Percentiles rank a stretch among this genome's conserved stretches.
Conservation (phyloP, 495 filamentous ascomycete species). For the Symbiotaphrina buchneri region DNA sequence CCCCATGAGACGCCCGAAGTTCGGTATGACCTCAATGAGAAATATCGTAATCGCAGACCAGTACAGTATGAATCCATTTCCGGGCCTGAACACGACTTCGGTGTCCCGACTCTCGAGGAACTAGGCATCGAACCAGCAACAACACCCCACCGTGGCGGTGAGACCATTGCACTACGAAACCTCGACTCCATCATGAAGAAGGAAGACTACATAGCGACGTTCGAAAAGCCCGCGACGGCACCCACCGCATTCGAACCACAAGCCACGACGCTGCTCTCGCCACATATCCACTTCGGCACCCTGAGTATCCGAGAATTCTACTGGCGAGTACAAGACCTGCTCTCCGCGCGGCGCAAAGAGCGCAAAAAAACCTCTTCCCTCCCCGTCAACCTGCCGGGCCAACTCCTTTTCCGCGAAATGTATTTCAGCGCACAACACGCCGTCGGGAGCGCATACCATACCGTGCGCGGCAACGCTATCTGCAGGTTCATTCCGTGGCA, state of each 20-base stretch:
- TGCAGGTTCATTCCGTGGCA: conserved; percentile 53
- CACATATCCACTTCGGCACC: conserved; percentile 47
- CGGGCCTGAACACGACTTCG: conserved; percentile 37
- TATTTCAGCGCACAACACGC: conserved; percentile 50
- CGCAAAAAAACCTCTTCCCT: conserved; percentile 24
- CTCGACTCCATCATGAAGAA: conserved; percentile 28
- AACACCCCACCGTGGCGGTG: conserved; percentile 38
- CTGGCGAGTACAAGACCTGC: conserved; percentile 34
- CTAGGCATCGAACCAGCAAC: conserved; percentile 33
- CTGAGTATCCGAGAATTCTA: conserved; percentile 41
- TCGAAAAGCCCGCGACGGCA: conserved; percentile 47
- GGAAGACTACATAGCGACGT: conserved; percentile 38
- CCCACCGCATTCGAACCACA: conserved; percentile 45
- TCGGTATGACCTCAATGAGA: conserved; percentile 29
- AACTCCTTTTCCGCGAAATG: conserved; percentile 54
- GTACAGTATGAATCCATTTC: conserved; percentile 29
- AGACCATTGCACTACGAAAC: conserved; percentile 27
- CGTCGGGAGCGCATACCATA: conserved; percentile 30
- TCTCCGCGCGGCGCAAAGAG: conserved; percentile 15
- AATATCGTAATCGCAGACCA: conserved; percentile 20
- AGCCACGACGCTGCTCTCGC: conserved; percentile 43
- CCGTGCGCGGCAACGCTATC: conserved; percentile 31
- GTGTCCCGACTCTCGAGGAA: conserved; percentile 34
- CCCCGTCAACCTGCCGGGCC: conserved; percentile 39
- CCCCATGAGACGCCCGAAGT: conserved; percentile 19